Conservation (phyloP, 2,329 filamentous ascomycete species). For the Phaeoacremonium minimum region DNA sequence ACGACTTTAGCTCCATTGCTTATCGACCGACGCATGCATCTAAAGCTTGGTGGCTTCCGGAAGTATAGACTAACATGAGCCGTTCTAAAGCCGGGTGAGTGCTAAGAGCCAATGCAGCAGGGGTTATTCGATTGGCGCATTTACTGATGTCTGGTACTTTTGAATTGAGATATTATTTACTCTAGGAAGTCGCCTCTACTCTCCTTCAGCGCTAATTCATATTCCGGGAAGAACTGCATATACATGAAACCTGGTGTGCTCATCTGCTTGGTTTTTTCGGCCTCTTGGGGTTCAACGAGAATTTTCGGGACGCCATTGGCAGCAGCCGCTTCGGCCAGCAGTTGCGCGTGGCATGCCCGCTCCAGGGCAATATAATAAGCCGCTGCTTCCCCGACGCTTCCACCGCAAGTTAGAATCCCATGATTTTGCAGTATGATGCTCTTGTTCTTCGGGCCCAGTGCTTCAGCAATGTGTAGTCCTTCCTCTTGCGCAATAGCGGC, state of each 20-base stretch:
- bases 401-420: constrained; percentile 1
- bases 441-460: constrained; percentile 1
- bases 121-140: too few species aligned
- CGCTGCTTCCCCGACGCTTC: not conserved
- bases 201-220: constrained; percentile 1
- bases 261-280: constrained; percentile 20
- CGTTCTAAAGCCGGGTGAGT: too few species aligned
- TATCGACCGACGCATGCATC: too few species aligned
- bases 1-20: too few species aligned
- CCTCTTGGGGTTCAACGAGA: constrained; percentile 34
- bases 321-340: constrained; percentile 1
- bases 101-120: too few species aligned
- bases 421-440: constrained; percentile 3
- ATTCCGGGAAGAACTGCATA: constrained; percentile 4
- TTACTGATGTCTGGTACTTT: too few species aligned
- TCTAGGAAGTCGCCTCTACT: not conserved
- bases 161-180: not conserved
- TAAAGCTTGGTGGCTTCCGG: too few species aligned
- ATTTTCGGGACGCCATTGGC: constrained; percentile 22
- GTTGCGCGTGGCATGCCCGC: constrained; percentile 1
- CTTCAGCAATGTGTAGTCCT: constrained; percentile 1
- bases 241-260: constrained; percentile 2
- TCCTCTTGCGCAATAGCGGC: not conserved
- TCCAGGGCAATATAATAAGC: constrained; percentile 1
- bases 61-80: too few species aligned